Base-by-base conservation (phyloP, 129 eudicot species). In the Tagetes erecta region DNA sequence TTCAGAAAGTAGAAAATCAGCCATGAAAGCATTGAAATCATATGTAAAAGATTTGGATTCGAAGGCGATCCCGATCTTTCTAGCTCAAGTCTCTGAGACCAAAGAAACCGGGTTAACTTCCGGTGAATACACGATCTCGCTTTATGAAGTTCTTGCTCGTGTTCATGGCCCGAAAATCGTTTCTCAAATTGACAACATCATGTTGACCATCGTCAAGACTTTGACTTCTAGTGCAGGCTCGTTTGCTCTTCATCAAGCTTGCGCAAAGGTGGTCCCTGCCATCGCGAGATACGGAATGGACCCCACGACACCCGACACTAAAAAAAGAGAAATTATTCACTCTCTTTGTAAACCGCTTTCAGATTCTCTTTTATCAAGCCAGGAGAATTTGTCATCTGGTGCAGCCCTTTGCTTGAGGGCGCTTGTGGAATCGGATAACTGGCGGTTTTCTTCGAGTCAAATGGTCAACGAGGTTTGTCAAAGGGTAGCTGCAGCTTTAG, bases 211-310 rank as follows among this genome's bases (percentile, higher is more conserved):
- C 36, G 77, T 94, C 38, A 88, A 78, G 69, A 94, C 91, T 5
- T 67, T 94, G 57, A 73, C 88, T 63, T 81, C 89, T 6, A 88
- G 97, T 57, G 97, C 86, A 0, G 89, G 91, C 33, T 92, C 97
- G 27, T 94, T 94, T 71, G 89, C 98, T 58, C 97, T 91, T 80
- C 99, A 94, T 45, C 96, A 91, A 60, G 97, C 99, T 62, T 91
- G 99, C 80, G 85, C 99, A 46, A 94, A 94, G 75, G 99, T 94
- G 51, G 91, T 94, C 78, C 97, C 96, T 3, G 91, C 99, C 11
- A 88, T 94, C 38, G 88, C 98, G 1, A 81, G 97, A 67, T 90
- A 88, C 60, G 97, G 86, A 64, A 94, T 94, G 70, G 96, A 88
- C 69, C 97, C 98, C 9, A 88, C 88, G 5, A 90, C 93, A 6